Base-by-base conservation (phyloP, 2,329 filamentous ascomycete species). In the Onygenales sp. region DNA sequence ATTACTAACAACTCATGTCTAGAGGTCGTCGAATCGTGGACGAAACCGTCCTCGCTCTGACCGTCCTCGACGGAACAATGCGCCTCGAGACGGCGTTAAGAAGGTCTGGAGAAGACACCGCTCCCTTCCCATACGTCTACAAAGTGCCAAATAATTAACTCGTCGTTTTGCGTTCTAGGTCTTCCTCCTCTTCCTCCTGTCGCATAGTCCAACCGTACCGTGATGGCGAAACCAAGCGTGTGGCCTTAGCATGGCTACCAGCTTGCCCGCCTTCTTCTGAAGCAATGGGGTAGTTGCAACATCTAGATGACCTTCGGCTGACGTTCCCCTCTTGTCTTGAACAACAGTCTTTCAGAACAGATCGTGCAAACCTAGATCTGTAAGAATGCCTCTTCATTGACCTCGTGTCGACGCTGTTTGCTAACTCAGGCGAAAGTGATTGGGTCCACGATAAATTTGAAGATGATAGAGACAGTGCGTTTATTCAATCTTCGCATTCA, bases 381-480 rank as follows among this genome's bases (percentile, higher is more conserved):
- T 75, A 64, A 63, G 62, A 27, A 53, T 46, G 9, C 51, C 42
- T 52, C 42, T 34, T 17, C 47, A 42, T 17, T 13, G 14, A 6
- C 13, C 49, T 32, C 13, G 17, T 46, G 17, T 40, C 39, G 27
- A 37, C 13, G 5, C 33, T 45, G 21, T 31, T 43, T 46, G 42
- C 27, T 34, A 53, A 43, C n/a, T 39, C 17, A 31, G 45, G 21
- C 11, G 48, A 42, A 58, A 88, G 88, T 66, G 90, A 95, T 77
- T 96, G 91, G 91, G 88, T 95, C 62, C 91, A 96, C 69, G 88
- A 95, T 74, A 87, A 84, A 67, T 95, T 83, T 68, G 87, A 93
- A 69, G 87, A 88, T 64, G 80, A 85, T 68, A 78, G 84, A 72
- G 73, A 74, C 55, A 63, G 73, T 74, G 58, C 56, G 70, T 68